Evolutionary conservation across 1,139 yeast genomes (phyloP), one percentile per base, ranked within the genome.

Genomic region (Yamadazyma siamensis): DNA sequence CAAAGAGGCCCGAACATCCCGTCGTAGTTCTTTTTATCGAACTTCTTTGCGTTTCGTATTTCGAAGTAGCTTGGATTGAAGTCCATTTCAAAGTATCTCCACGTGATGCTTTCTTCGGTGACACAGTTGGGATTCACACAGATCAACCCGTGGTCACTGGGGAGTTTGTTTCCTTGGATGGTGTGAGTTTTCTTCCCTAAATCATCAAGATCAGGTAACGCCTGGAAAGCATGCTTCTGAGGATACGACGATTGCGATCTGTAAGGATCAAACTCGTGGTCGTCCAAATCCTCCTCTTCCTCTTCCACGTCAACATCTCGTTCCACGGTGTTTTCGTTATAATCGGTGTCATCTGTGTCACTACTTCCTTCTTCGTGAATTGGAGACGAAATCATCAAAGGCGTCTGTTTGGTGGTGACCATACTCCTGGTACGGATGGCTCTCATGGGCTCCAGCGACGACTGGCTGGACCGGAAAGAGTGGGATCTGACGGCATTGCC

Each of bases 1-100:
- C 77, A 71, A 32, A 70, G 53, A 1, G 75, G 73, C 2, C 77
- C 77, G 42, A 64, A 65, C 75, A 68, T 68, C 4, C 73, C 74
- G 29, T 68, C 71, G 39, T 66, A 68, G 36, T 65, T 52, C 35
- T 54, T 55, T 38, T 63, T 63, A 44, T 67, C 59, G 36, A 68
- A 67, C 35, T 58, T 61, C 25, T 56, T 57, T 5, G 71, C 61
- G 28, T 63, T 51, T 33, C 61, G 64, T 21, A 65, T 54, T 23
- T 59, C 63, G 34, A 60, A 60, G 38, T 60, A 63, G 34, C 60
- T 64, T 6, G 67, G 60, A 34, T 59, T 65, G 39, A 58, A 61
- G 23, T 62, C 67, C 13, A 67, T 57, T 46, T 67, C 75, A 44
- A 68, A 65, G 38, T 62, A 67, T 31, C 74, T 52, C 77, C 77